Evolutionary conservation across 495 filamentous ascomycete genomes (phyloP), one percentile per base, ranked within the genome.

Genomic region (Tuber microsphaerosporum): DNA sequence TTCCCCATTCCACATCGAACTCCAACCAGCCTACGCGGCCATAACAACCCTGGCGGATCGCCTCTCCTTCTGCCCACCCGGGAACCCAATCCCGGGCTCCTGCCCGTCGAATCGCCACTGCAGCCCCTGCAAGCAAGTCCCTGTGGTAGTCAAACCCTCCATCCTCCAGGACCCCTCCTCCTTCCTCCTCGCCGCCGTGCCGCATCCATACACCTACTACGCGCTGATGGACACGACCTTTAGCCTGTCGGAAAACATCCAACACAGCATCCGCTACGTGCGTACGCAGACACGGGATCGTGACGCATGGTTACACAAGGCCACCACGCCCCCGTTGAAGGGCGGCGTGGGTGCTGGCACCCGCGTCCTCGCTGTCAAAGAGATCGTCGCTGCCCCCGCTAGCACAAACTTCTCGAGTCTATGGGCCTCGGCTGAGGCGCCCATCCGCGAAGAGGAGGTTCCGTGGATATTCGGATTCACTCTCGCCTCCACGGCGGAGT

Each of bases 391-490:
- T 1, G 86, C 89, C 14, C 88, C 91, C 17, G 86, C 85, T 69
- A 87, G 86, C 16, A 78, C 83, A 0, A 82, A 87, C 8, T 84
- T 86, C 19, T 89, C 87, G 51, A 89, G 91, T 5, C 85, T 97
- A 5, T 97, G 92, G 71, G 92, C 91, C 0, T 91, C 92, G 69
- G 95, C 97, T 79, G 85, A 85, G 8, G 86, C 86, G 4, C 82
- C 87, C 8, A 84, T 86, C 4, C 70, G 86, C 34, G 92, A 94
- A 75, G 84, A 61, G 34, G 78, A 77, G 41, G 45, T 96, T 0
- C 92, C 96, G 77, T 97, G 93, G 92, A 88, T 91, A 80, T 92
- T 97, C 79, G 94, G 94, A 70, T 99, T 99, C 85, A 85, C 86
- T 43, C 86, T 97, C 17, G 91, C 94, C 7, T 86, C 85, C 43